Evolutionary conservation across 1,284 basidiomycete genomes (phyloP), one percentile per base, ranked within the genome.

Genomic region (Ceratobasidium sp.): DNA sequence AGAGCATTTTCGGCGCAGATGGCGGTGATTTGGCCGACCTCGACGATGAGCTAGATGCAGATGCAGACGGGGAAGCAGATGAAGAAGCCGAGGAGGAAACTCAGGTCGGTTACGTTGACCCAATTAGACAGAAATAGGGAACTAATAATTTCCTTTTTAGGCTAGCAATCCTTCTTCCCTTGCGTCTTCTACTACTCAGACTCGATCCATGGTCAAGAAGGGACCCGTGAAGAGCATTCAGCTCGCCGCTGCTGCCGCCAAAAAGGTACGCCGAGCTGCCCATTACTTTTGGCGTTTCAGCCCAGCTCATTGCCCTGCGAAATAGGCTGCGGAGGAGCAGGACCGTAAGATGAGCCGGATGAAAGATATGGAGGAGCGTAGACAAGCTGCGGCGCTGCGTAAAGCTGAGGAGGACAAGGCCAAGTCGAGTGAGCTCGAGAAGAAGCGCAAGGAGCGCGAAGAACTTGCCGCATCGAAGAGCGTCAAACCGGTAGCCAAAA

Each of bases 291-390:
- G 23, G 50, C 17, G 26, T 57, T 48, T 48, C 56, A 50, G 52
- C 6, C 38, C 61, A 61, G 10, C 50, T 77, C 50, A 66, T 62
- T 56, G 68, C 74, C 50, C 42, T 48, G 44, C 75, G 73, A 10
- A 10, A 54, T 67, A 97, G 95, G 94, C 96, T 88, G 93, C 96
- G 87, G 93, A 93, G 79, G 93, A 94, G 81, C 88, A 89, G 50
- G 94, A 95, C 80, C 94, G 93, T 85, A 96, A 94, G 84, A 90
- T 89, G 0, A 86, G 88, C 2, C 86, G 93, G 33, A 85, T 93
- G 79, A 94, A 92, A 81, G 93, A 96, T 80, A 92, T 93, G 89
- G 95, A 96, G 81, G 88, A 89, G 70, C 88, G 94, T 62, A 90
- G 94, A 33, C 91, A 92, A 79, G 89, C 89, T 20, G 91, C 90